phyloP scores from a whole-genome alignment of 1,284 basidiomycete genomes.

The Hypsizygus ulmarius region DNA sequence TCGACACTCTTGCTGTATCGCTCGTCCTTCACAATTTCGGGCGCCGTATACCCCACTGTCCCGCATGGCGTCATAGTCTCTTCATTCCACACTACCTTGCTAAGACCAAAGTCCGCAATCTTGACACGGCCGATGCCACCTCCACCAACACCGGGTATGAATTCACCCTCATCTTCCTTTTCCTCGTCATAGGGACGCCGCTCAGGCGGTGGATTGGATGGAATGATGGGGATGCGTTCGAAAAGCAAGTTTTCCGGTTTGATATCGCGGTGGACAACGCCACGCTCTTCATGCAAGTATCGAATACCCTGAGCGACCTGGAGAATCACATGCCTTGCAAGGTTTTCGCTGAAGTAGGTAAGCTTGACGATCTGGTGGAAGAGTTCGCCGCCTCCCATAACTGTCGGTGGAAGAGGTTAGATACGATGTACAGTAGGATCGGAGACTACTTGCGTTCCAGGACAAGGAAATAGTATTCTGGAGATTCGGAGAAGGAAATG shows the following conservation, averaged over 20 bases:
- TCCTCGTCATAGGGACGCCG: constrained; percentile 95
- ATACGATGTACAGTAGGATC: constrained; percentile 1
- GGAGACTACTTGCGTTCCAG: constrained; percentile 71
- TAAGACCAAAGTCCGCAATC: constrained; percentile 98
- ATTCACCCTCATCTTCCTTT: constrained; percentile 98
- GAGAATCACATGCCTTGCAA: constrained; percentile 93
- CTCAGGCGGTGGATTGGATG: constrained; percentile 69
- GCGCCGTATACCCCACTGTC: constrained; percentile 98
- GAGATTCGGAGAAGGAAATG: constrained; percentile 85
- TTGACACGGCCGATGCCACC: constrained; percentile 98
- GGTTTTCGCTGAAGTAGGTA: constrained; percentile 96
- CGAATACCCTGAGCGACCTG: constrained; percentile 96
- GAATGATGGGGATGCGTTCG: constrained; percentile 89
- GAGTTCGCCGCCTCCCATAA: constrained; percentile 96
- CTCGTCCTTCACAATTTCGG: constrained; percentile 99
- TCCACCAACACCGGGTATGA: constrained; percentile 86
- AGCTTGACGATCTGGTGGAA: constrained; percentile 99
- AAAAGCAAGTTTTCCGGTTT: constrained; percentile 99
- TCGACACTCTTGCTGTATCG: constrained; percentile 98
- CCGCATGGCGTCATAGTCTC: constrained; percentile 99
- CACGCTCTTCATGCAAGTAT: constrained; percentile 96
- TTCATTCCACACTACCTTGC: constrained; percentile 99
- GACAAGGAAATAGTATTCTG: constrained; percentile 92
- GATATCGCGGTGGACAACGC: constrained; percentile 98
- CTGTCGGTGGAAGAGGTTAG: constrained; percentile 37